Evolutionary conservation across 805 yeast genomes (phyloP).

Genomic region (Lipomyces oligophaga): DNA sequence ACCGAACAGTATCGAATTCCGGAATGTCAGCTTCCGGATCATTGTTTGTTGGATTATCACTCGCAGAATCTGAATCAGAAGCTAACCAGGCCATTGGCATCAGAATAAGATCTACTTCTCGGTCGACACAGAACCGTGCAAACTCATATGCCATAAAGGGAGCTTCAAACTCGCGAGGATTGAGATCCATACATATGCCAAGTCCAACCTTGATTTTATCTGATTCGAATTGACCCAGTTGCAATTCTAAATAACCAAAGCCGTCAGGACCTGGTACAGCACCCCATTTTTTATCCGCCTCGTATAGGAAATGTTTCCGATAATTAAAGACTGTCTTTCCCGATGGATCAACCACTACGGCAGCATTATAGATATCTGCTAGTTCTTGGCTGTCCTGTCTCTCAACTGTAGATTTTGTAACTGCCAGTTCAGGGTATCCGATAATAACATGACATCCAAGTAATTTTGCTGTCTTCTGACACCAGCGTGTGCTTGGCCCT

Average conservation of each 20-base stretch:
- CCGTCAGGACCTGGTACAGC: constrained; percentile 62
- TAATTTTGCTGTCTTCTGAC: constrained; percentile 39
- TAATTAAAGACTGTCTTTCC: constrained; percentile 65
- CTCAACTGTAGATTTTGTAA: neutral
- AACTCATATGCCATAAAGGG: constrained; percentile 75
- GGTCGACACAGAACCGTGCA: constrained; percentile 48
- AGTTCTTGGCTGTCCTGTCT: constrained; percentile 12
- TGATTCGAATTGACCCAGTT: neutral
- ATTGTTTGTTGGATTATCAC: no score
- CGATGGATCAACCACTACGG: constrained; percentile 54
- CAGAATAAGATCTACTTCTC: constrained; percentile 53
- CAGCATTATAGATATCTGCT: constrained; percentile 59
- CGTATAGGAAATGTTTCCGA: constrained; percentile 70
- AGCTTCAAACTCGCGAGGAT: constrained; percentile 78
- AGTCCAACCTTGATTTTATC: constrained; percentile 47
- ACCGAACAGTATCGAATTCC: constrained; percentile 52
- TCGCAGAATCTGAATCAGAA: constrained; percentile 7
- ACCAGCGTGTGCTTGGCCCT: constrained; percentile 56
- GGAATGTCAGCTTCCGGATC: constrained; percentile 35
- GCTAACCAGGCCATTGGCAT: constrained; percentile 86
- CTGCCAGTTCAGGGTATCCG: constrained; percentile 70
- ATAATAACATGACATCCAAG: constrained; percentile 41
- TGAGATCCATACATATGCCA: constrained; percentile 93
- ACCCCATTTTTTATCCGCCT: constrained; percentile 79
- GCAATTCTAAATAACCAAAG: constrained; percentile 52